Evolutionary conservation across 768 basidiomycete genomes (phyloP).

Genomic region (Rhodocollybia butyracea): DNA sequence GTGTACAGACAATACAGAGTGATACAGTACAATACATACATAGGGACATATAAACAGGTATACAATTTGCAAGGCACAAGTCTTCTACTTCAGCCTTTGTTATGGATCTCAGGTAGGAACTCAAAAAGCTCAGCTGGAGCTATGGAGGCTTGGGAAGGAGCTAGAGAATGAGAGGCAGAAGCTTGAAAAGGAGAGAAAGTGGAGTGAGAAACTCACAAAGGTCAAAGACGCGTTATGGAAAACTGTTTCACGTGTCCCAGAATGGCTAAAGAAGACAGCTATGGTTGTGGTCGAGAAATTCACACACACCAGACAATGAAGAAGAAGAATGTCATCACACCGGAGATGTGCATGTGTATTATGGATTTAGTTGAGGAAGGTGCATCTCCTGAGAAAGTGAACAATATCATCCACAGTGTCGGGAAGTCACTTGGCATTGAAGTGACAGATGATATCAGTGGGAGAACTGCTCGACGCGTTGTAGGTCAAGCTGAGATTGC

Average conservation of each 20-base stretch:
- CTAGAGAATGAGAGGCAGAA: background rate
- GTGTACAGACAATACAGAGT: too few relatives aligned
- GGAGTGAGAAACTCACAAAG: background rate
- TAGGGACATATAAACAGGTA: too few relatives aligned
- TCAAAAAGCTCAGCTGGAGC: background rate
- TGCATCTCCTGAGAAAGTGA: background rate
- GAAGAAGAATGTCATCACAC: background rate
- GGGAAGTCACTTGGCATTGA: background rate
- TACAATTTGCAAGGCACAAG: background rate
- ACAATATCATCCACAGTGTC: background rate
- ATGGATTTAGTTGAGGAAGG: background rate
- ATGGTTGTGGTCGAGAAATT: background rate
- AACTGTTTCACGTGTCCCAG: background rate
- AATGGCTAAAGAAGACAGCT: background rate
- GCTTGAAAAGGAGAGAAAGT: background rate
- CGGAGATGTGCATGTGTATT: background rate
- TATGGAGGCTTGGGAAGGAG: background rate
- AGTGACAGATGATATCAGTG: background rate
- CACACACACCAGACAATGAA: background rate
- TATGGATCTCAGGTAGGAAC: background rate
- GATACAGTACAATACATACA: too few relatives aligned
- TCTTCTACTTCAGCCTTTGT: background rate
- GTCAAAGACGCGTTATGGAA: background rate
- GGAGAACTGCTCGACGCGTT: background rate
- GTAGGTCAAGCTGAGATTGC: background rate